phyloP scores from a whole-genome alignment of 495 filamentous ascomycete genomes.

The Sabuloglossum arenarium region DNA sequence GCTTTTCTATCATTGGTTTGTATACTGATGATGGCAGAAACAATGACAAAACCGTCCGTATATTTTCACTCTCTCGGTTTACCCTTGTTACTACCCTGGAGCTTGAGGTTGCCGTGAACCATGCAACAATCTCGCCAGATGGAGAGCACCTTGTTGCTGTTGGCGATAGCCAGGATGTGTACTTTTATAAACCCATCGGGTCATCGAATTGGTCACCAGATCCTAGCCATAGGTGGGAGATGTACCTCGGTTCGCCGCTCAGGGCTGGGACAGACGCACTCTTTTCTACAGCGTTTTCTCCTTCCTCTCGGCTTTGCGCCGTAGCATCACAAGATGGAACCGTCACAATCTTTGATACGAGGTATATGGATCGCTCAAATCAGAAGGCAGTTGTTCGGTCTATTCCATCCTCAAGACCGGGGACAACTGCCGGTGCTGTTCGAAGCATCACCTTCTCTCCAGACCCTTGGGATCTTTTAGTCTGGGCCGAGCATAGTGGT shows the following conservation, averaged over 20 bases:
- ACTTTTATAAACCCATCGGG: constrained; percentile 43
- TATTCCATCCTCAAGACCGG: constrained; percentile 21
- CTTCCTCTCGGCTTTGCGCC: constrained; percentile 43
- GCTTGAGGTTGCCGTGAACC: constrained; percentile 71
- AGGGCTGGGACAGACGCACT: constrained; percentile 20
- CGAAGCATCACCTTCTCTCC: constrained; percentile 83
- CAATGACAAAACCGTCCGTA: constrained; percentile 70
- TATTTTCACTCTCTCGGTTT: constrained; percentile 48
- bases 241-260: not conserved
- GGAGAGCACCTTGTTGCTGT: constrained; percentile 62
- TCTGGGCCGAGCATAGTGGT: constrained; percentile 82
- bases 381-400: constrained; percentile 24
- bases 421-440: constrained; percentile 47
- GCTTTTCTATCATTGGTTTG: too few relatives aligned
- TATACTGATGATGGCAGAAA: constrained; percentile 30
- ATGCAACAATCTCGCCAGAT: constrained; percentile 78
- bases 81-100: constrained; percentile 42
- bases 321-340: constrained; percentile 53
- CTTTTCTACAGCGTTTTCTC: constrained; percentile 54
- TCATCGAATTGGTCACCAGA: constrained; percentile 13
- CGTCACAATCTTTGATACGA: constrained; percentile 44
- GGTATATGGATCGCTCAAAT: constrained; percentile 21
- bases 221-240: constrained; percentile 4
- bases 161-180: constrained; percentile 64
- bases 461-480: constrained; percentile 72